Base-by-base conservation (phyloP, 139 green algal species). In the Micractinium conductrix region DNA sequence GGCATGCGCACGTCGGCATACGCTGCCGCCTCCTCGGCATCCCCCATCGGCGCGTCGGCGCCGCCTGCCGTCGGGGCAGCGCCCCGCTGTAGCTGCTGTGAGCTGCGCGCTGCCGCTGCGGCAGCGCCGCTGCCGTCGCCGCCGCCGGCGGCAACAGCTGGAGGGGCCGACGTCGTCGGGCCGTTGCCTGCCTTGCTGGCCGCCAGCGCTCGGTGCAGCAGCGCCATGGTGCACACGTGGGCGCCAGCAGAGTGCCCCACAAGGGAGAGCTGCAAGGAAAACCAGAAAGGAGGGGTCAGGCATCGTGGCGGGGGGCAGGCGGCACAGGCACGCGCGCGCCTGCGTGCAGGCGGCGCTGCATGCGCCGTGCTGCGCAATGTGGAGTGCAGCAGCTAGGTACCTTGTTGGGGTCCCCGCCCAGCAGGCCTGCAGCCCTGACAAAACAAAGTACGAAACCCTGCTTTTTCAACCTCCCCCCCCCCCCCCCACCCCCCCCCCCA, bases 171-270 rank as follows among this genome's bases (percentile, higher is more conserved):
- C n/a, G n/a, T n/a, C n/a, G n/a, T n/a, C n/a, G n/a, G n/a, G n/a
- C n/a, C n/a, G 62, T 58, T 74, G 33, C 7, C 43, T 44, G 71
- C 58, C 58, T 73, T 73, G 78, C 84, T 76, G 42, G 55, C 55
- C 6, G 42, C 55, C 44, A 89, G 78, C 16, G 91, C 89, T 0
- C 95, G 79, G 12, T 92, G 83, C 74, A 98, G 83, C 62, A 98
- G 73, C 6, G 92, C 93, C 90, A 95, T 90, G 1, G 87, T 74
- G 65, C 85, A 90, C 67, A 97, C 78, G 71, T 98, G 95, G 2
- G 89, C 93, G 0, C 95, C 95, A 5, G 95, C 92, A 44, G 88
- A 95, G 84, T 98, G 95, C 1, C 95, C 95, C 50, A 95, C 74
- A 5, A 93, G 79, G 6, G 79, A 88, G 0, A 97, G 38, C 76